These are phyloP conservation scores for Pachysandra terminalis DNA, from an alignment of 164 flowering plant genomes.

Conservation along the genomic window DNA sequence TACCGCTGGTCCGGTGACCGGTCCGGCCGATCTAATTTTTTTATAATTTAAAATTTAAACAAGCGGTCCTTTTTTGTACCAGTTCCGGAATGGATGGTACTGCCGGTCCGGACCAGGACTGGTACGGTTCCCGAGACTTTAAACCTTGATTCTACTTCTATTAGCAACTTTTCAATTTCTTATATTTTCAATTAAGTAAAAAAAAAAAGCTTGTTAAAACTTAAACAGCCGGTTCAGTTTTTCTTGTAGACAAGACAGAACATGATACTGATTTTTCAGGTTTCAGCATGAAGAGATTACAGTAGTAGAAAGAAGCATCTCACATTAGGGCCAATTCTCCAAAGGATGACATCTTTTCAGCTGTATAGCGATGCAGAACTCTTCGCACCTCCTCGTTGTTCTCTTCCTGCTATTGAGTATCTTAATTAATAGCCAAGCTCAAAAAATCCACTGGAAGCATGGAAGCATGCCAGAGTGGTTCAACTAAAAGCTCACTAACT, in stretches of 20 bases:
- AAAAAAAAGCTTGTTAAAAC: background rate
- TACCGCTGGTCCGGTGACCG: too few relatives aligned
- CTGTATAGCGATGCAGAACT: constrained; percentile 83
- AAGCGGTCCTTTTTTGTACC: too few relatives aligned
- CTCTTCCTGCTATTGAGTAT: constrained; percentile 56
- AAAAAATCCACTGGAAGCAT: background rate
- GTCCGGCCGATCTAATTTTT: too few relatives aligned
- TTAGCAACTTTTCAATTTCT: background rate
- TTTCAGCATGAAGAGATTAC: background rate
- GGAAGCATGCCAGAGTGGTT: background rate
- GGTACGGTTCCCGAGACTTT: too few relatives aligned
- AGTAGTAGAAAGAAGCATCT: constrained; percentile 21
- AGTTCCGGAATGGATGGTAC: too few relatives aligned
- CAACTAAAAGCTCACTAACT: constrained; percentile 1
- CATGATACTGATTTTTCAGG: background rate
- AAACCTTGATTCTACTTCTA: too few relatives aligned
- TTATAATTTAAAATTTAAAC: too few relatives aligned
- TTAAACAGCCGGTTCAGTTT: background rate
- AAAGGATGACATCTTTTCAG: constrained; percentile 92
- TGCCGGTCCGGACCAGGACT: too few relatives aligned
- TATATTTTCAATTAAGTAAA: background rate
- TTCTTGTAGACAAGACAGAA: background rate
- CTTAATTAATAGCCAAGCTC: constrained; percentile 7
- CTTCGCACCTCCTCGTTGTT: constrained; percentile 64
- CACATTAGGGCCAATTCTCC: constrained; percentile 96